Evolutionary conservation across 441 rosid genomes (phyloP), one percentile per base, ranked within the genome.

Genomic region (Dalechampia spathulata): DNA sequence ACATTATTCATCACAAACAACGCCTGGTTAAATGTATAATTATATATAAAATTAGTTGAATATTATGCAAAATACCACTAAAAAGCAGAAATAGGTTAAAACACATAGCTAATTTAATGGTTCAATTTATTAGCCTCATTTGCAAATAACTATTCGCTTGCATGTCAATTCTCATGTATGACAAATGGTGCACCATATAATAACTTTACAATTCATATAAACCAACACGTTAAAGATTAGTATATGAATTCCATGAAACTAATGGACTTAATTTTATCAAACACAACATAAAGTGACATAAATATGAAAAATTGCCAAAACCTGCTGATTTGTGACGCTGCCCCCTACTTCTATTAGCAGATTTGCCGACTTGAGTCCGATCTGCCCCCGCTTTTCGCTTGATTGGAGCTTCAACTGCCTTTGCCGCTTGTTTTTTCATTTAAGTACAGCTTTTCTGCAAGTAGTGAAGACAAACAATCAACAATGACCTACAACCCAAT

Each of bases 391-490:
- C 36, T 39, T 36, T 64, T 36, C 26, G 68, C 49, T 63, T 52
- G 14, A 16, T 26, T 14, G 69, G 38, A 40, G 70, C 60, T 46
- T 57, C 62, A 17, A 40, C 43, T n/a, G 47, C 71, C 57, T 63
- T 68, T 36, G 52, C 60, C 38, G 47, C 51, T 55, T 61, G 64
- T 49, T 69, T 78, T 64, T 64, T 68, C 85, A 80, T 78, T 54
- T 46, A 20, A 56, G 19, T 55, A 37, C 52, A 64, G 46, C 32
- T 61, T 55, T 38, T 60, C 51, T 61, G 60, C 52, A 73, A 61
- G 23, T n/a, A 34, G 27, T 44, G 13, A 1, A 36, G 2, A 20
- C 6, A 45, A 20, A 3, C 7, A 45, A 45, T 30, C 8, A 30
- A 6, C 19, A 3, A 2, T 15, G 7, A 6, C n/a, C 16, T n/a